A percentile compares a stretch with the other conserved stretches of the same genome.
These are phyloP conservation scores for Nadsonia fulvescens DNA, from an alignment of 805 yeast genomes.

Conservation along the genomic window DNA sequence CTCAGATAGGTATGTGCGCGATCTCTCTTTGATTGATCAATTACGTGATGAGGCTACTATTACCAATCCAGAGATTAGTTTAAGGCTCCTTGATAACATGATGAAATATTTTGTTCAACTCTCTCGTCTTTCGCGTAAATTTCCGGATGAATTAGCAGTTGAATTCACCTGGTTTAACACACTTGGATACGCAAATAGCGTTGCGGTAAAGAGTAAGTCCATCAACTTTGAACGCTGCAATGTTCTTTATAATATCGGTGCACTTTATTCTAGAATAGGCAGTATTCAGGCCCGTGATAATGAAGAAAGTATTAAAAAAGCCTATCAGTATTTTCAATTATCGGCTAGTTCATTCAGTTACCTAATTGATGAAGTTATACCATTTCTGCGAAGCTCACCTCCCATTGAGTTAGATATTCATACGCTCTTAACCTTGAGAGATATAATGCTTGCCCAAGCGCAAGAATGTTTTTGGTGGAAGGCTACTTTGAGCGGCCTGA, in stretches of 20 bases:
- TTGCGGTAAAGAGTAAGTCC: constrained; percentile 29
- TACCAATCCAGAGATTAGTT: too few relatives aligned
- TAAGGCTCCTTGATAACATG: too few relatives aligned
- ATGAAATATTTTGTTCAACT: constrained; percentile 1
- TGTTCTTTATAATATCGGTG: constrained; percentile 50
- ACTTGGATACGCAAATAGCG: constrained; percentile 34
- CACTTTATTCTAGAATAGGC: constrained; percentile 42
- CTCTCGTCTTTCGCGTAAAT: not conserved
- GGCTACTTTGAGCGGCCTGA: constrained; percentile 32
- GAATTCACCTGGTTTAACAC: constrained; percentile 62
- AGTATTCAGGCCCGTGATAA: constrained; percentile 25
- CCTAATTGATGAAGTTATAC: constrained; percentile 15
- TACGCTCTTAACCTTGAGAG: constrained; percentile 32
- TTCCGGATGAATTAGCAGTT: too few relatives aligned
- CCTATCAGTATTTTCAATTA: constrained; percentile 46
- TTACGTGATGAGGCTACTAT: too few relatives aligned
- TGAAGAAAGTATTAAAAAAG: constrained; percentile 34
- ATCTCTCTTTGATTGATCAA: too few relatives aligned
- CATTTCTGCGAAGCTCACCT: constrained; percentile 15
- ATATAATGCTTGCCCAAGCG: constrained; percentile 60
- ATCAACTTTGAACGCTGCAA: constrained; percentile 43
- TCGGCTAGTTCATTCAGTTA: constrained; percentile 50
- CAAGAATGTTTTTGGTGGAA: constrained; percentile 77
- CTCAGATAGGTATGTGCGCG: too few relatives aligned
- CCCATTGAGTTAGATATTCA: constrained; percentile 22